Percentiles rank a stretch among this genome's conserved stretches.
These are phyloP conservation scores for Vanilla planifolia DNA, from an alignment of 106 monocot species.

Conservation along the genomic window DNA sequence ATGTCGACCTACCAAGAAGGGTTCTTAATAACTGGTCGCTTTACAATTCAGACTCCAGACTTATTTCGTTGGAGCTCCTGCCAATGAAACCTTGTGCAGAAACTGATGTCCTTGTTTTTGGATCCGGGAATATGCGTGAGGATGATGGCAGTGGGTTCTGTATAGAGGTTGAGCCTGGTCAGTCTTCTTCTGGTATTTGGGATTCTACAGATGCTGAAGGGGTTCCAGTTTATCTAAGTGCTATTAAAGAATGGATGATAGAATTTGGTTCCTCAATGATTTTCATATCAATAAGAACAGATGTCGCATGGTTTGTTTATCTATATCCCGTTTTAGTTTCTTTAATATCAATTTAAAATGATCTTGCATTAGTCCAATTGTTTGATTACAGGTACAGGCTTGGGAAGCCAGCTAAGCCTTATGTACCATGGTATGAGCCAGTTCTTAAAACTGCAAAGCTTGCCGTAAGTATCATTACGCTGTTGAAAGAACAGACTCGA, in stretches of 20 bases:
- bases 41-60: conserved; percentile 91
- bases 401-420: conserved; percentile 80
- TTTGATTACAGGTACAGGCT: conserved; percentile 78
- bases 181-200: conserved; percentile 43
- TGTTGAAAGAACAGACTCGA: conserved; percentile 87
- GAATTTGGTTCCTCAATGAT: conserved; percentile 94
- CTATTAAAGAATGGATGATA: conserved; percentile 96
- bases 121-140: conserved; percentile 86
- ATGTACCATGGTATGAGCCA: conserved; percentile 87
- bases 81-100: conserved; percentile 94
- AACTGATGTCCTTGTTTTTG: conserved; percentile 78
- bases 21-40: conserved; percentile 83
- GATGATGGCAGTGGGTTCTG: conserved; percentile 92
- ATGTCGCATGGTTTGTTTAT: conserved; percentile 71
- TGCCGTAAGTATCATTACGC: conserved; percentile 72
- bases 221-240: conserved; percentile 77
- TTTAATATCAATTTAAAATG: not conserved
- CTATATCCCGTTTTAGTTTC: not conserved
- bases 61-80: conserved; percentile 85
- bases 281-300: conserved; percentile 85
- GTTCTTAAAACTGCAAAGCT: conserved; percentile 85
- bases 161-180: conserved; percentile 29
- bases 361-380: not conserved
- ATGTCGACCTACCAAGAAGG: conserved; percentile 74
- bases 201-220: conserved; percentile 43